phyloP scores from a whole-genome alignment of 352 stramenopile species.

The Thalassiosira exigua region DNA sequence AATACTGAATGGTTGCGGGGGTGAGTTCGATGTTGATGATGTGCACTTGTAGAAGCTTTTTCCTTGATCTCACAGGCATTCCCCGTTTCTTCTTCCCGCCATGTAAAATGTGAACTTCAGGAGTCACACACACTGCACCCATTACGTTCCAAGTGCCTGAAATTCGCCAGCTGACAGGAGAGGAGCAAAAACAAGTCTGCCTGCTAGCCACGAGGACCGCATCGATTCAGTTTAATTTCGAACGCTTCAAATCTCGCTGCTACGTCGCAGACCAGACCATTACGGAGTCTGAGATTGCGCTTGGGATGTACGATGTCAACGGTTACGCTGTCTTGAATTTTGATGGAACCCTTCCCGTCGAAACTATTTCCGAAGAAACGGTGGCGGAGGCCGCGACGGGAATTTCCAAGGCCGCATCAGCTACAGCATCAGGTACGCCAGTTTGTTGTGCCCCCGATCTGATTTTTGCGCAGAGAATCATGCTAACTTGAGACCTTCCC shows the following conservation, averaged over 20 bases:
- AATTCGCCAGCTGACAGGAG: slow-evolving; percentile 41
- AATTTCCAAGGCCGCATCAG: slow-evolving; percentile 10
- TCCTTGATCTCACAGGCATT: background rate
- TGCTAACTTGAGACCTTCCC: slow-evolving; percentile 3
- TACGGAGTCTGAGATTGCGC: slow-evolving; percentile 26
- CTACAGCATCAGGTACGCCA: slow-evolving; percentile 32
- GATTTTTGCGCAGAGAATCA: too few species aligned
- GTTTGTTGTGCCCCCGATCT: slow-evolving; percentile 4
- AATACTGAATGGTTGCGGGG: slow-evolving; percentile 48
- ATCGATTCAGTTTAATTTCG: slow-evolving; percentile 33
- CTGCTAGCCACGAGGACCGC: slow-evolving; percentile 36
- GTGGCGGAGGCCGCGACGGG: too few species aligned
- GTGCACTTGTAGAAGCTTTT: too few species aligned
- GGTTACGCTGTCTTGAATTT: slow-evolving; percentile 45
- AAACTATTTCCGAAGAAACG: background rate
- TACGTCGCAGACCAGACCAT: slow-evolving; percentile 42
- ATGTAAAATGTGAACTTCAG: too few species aligned
- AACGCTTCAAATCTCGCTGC: slow-evolving; percentile 31
- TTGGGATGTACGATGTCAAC: slow-evolving; percentile 41
- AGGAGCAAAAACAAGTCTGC: slow-evolving; percentile 60
- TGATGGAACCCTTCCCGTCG: slow-evolving; percentile 13
- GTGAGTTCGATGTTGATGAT: background rate
- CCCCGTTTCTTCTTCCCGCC: too few species aligned
- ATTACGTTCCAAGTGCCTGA: slow-evolving; percentile 45
- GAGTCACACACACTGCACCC: slow-evolving; percentile 7